Conservation (phyloP, 306 rosid genomes). For the Canavalia gladiata region DNA sequence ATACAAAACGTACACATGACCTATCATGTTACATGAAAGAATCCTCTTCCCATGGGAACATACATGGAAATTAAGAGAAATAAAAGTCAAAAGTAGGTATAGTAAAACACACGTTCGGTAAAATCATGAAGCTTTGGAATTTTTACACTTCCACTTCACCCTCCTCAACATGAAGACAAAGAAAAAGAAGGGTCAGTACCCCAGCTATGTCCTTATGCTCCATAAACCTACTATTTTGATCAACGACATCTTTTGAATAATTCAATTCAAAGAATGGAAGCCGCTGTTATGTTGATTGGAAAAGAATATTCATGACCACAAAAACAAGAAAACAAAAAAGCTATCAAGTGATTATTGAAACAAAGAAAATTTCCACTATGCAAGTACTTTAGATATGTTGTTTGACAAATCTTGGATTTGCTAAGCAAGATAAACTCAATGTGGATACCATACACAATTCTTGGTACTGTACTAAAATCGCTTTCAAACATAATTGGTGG, state of each 20-base stretch:
- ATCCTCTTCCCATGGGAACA: too few relatives aligned
- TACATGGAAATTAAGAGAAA: conserved; percentile 50
- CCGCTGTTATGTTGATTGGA: conserved; percentile 19
- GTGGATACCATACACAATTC: conserved; percentile 18
- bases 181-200: not conserved
- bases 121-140: conserved; percentile 37
- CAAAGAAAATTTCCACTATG: conserved; percentile 20
- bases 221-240: not conserved
- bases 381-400: not conserved
- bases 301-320: not conserved
- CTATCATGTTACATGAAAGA: too few relatives aligned
- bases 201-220: not conserved
- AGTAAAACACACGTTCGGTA: conserved; percentile 24
- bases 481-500: conserved; percentile 43
- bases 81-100: conserved; percentile 40
- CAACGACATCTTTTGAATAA: not conserved
- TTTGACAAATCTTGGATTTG: conserved; percentile 15
- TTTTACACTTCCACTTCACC: conserved; percentile 28
- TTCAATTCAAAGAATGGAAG: conserved; percentile 35
- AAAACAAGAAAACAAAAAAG: conserved; percentile 17
- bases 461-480: conserved; percentile 19
- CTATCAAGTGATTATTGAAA: conserved; percentile 35
- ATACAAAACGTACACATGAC: too few relatives aligned
- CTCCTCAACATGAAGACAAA: conserved; percentile 23
- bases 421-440: conserved; percentile 43